A percentile compares a stretch with the other conserved stretches of the same genome.
phyloP scores from a whole-genome alignment of 2,329 filamentous ascomycete genomes.

The Botrytis galanthina region DNA sequence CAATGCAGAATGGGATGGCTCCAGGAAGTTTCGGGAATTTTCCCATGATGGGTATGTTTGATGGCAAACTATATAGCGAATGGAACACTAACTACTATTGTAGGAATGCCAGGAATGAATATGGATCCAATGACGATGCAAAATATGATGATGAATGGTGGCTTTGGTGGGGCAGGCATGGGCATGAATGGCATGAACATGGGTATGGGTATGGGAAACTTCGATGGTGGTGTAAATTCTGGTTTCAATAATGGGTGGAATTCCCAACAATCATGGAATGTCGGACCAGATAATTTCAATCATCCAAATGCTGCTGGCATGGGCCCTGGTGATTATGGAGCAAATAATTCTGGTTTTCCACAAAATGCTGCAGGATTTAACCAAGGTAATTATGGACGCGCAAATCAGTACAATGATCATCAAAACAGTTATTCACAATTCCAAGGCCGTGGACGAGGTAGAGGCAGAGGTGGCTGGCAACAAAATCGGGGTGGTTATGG shows the following conservation, averaged over 20 bases:
- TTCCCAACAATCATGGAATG: slow-evolving; percentile 78
- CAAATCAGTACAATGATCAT: slow-evolving; percentile 72
- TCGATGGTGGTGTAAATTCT: slow-evolving; percentile 59
- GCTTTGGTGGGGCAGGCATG: slow-evolving; percentile 71
- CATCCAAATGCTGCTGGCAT: slow-evolving; percentile 77
- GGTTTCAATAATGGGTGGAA: slow-evolving; percentile 78
- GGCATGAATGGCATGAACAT: slow-evolving; percentile 81
- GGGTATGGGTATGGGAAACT: slow-evolving; percentile 65
- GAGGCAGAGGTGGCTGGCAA: slow-evolving; percentile 38
- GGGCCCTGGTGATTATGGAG: slow-evolving; percentile 76
- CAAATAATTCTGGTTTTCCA: slow-evolving; percentile 70
- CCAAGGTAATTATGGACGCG: slow-evolving; percentile 80
- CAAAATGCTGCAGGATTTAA: slow-evolving; percentile 65
- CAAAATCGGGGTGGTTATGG: slow-evolving; percentile 35
- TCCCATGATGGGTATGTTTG: slow-evolving; percentile 83
- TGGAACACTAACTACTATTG: slow-evolving; percentile 19
- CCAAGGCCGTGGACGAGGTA: slow-evolving; percentile 41
- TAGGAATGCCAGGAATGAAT: slow-evolving; percentile 70
- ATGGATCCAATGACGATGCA: slow-evolving; percentile 80
- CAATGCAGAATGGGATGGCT: slow-evolving; percentile 68
- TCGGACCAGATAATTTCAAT: slow-evolving; percentile 85
- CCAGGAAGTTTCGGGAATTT: slow-evolving; percentile 56
- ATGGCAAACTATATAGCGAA: not conserved
- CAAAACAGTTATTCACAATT: slow-evolving; percentile 59
- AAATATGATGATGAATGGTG: slow-evolving; percentile 76